Evolutionary conservation across 805 yeast species (phyloP).

Genomic region (Wickerhamomyces mucosus): DNA sequence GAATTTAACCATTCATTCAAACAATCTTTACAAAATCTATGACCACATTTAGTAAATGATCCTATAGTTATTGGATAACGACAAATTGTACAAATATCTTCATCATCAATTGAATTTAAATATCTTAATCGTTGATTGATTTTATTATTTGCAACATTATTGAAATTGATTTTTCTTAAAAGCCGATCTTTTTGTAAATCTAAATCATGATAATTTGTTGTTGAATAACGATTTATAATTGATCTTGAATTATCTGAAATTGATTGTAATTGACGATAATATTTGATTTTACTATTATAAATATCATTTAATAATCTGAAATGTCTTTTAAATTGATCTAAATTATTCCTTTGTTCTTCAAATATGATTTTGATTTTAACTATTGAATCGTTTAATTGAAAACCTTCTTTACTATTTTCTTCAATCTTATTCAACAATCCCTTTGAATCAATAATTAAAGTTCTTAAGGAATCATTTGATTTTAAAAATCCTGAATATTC

Average conservation of each 20-base stretch:
- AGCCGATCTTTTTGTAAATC: neutral
- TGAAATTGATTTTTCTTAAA: slow-evolving; percentile 6
- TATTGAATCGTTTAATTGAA: slow-evolving; percentile 5
- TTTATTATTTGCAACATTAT: slow-evolving; percentile 12
- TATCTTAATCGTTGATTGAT: slow-evolving; percentile 37
- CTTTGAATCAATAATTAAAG: slow-evolving; percentile 10
- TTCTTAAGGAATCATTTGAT: slow-evolving; percentile 5
- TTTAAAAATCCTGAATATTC: slow-evolving; percentile 2
- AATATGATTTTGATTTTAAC: slow-evolving; percentile 19
- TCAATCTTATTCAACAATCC: slow-evolving; percentile 1
- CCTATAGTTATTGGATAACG: slow-evolving; percentile 63
- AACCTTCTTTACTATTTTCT: slow-evolving; percentile 3
- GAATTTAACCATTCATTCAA: slow-evolving; percentile 60
- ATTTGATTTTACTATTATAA: slow-evolving; percentile 73
- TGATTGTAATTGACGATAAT: slow-evolving; percentile 76
- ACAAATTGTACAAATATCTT: slow-evolving; percentile 66
- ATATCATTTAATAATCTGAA: slow-evolving; percentile 47
- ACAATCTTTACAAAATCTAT: slow-evolving; percentile 79
- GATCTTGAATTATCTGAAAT: slow-evolving; percentile 74
- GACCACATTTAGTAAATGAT: slow-evolving; percentile 84
- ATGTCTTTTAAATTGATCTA: slow-evolving; percentile 27
- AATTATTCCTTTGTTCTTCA: slow-evolving; percentile 23
- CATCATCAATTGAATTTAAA: slow-evolving; percentile 33
- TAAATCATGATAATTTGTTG: slow-evolving; percentile 9
- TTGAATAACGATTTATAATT: slow-evolving; percentile 28